phyloP scores from a whole-genome alignment of 2,329 filamentous ascomycete species.

The Sporothrix variecibatus region DNA sequence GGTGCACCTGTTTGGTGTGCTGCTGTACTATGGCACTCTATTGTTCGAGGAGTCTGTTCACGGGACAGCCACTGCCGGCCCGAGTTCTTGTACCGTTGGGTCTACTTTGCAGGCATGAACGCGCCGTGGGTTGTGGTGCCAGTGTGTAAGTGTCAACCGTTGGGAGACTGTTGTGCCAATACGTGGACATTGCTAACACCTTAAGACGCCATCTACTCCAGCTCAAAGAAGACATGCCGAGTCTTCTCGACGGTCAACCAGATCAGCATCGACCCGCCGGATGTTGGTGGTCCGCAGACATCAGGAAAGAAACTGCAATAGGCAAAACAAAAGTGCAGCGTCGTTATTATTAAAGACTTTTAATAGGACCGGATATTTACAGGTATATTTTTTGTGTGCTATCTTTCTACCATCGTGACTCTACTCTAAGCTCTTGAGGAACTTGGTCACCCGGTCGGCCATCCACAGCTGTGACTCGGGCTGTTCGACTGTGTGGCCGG shows the following conservation, averaged over 20 bases:
- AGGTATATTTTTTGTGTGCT: neutral
- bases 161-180: too few species aligned
- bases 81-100: slow-evolving; percentile 63
- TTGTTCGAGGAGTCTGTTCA: slow-evolving; percentile 49
- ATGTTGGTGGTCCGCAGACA: neutral
- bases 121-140: slow-evolving; percentile 62
- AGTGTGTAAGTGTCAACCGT: slow-evolving; percentile 54
- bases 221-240: neutral
- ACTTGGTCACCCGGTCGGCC: slow-evolving; percentile 49
- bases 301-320: neutral
- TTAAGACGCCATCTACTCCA: neutral
- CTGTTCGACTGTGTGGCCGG: slow-evolving; percentile 53
- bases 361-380: neutral
- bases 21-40: slow-evolving; percentile 63
- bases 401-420: neutral
- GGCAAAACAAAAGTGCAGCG: too few species aligned
- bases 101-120: slow-evolving; percentile 64
- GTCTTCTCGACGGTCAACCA: neutral
- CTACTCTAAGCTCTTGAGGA: slow-evolving; percentile 41
- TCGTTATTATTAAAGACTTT: too few species aligned
- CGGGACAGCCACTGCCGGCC: slow-evolving; percentile 57
- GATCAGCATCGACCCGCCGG: neutral
- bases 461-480: slow-evolving; percentile 53
- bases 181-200: neutral
- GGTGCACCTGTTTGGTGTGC: slow-evolving; percentile 62